Evolutionary conservation across 805 yeast species (phyloP).

Genomic region (Lipomyces anomalus): DNA sequence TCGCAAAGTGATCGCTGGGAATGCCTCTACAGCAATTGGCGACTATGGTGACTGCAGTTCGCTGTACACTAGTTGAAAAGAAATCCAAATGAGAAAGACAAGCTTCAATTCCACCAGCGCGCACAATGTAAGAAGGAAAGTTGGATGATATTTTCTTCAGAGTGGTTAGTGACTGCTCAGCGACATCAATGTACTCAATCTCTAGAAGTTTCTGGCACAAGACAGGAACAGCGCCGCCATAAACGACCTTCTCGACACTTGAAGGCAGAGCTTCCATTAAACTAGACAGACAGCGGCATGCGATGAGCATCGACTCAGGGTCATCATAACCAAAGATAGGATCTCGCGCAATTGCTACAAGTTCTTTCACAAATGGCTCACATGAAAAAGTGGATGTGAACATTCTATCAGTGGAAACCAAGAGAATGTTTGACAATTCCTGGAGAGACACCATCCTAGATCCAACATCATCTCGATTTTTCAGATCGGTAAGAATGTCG

Average conservation of each 20-base stretch:
- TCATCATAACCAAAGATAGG: slow-evolving; percentile 51
- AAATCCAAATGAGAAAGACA: slow-evolving; percentile 77
- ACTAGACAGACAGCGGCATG: slow-evolving; percentile 79
- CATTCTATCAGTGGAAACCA: slow-evolving; percentile 32
- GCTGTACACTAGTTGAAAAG: slow-evolving; percentile 81
- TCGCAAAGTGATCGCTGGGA: slow-evolving; percentile 39
- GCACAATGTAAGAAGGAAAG: slow-evolving; percentile 35
- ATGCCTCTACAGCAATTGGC: slow-evolving; percentile 60
- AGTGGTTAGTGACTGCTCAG: slow-evolving; percentile 77
- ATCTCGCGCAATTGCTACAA: slow-evolving; percentile 55
- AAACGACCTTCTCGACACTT: slow-evolving; percentile 55
- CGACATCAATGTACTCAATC: slow-evolving; percentile 79
- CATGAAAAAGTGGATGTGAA: slow-evolving; percentile 46
- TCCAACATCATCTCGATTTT: slow-evolving; percentile 30
- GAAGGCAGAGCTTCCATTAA: slow-evolving; percentile 69
- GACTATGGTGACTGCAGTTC: slow-evolving; percentile 68
- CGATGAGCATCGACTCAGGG: slow-evolving; percentile 73
- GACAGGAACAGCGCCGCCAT: slow-evolving; percentile 59
- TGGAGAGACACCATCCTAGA: slow-evolving; percentile 31
- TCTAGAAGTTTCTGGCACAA: slow-evolving; percentile 63
- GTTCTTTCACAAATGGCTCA: slow-evolving; percentile 45
- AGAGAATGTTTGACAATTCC: slow-evolving; percentile 33
- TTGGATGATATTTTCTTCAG: slow-evolving; percentile 34
- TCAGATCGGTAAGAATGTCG: slow-evolving; percentile 24
- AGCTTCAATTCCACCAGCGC: slow-evolving; percentile 56